Evolutionary conservation across 2,329 filamentous ascomycete genomes (phyloP), one percentile per base, ranked within the genome.

Genomic region (Thielaviopsis populi): DNA sequence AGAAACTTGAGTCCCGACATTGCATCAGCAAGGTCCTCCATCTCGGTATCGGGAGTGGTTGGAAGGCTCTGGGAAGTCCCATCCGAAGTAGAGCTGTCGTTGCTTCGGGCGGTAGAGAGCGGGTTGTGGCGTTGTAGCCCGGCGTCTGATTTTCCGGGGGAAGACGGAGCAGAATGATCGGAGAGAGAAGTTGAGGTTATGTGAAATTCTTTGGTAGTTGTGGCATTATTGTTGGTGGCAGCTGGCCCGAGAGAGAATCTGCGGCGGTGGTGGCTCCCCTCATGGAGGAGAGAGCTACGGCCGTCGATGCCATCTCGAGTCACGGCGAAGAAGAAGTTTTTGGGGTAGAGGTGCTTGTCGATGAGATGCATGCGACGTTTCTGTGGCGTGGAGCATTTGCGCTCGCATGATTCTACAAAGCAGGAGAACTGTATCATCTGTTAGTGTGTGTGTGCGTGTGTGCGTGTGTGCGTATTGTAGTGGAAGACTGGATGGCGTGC

Each of bases 331-430:
- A 95, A 92, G 75, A 91, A 96, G 70, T 89, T 88, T 71, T 83
- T 84, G 11, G 91, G 92, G 71, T 94, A 99, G 75, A 86, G 81
- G 74, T 99, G 94, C 75, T 96, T 96, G 77, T 96, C 91, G 68
- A 96, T 89, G 68, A 96, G 79, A 77, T 99, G 92, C 72, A 89
- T 83, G 41, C 89, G 82, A 54, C 94, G 83, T 74, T 96, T 97
- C 70, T 89, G 85, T 37, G 87, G 85, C 3, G 88, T 91, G 63
- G 83, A 84, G 75, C 91, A 96, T 72, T 90, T 85, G 68, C 88
- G 83, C 66, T 94, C 89, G 73, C 94, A 99, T 59, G 81, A 85
- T 71, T 96, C 88, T 6, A 96, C 85, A 70, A 97, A 95, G 75
- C 94, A 99, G 4, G 83, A 85, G 74, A 87, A 96, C 84, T 94